These are phyloP conservation scores for Globisporangium canariense DNA, from an alignment of 352 stramenopile genomes.

Conservation along the genomic window DNA sequence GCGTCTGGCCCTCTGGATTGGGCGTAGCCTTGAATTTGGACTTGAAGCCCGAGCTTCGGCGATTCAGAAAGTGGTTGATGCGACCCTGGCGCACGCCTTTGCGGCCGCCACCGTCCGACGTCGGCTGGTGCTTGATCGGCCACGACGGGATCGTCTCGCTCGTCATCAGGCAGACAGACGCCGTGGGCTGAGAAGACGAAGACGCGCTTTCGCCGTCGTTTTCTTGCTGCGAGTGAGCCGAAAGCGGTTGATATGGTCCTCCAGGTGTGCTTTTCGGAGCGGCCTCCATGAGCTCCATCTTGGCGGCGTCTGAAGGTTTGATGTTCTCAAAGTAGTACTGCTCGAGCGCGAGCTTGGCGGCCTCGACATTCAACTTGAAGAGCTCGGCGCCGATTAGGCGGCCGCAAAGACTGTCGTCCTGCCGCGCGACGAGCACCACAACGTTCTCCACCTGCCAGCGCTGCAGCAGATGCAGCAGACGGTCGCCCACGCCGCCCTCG, in stretches of 20 bases:
- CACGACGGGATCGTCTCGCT: constrained; percentile 55
- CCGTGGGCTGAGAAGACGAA: not conserved
- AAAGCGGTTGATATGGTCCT: constrained; percentile 17
- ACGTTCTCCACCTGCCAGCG: constrained; percentile 80
- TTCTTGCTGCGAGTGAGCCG: not conserved
- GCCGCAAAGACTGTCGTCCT: constrained; percentile 62
- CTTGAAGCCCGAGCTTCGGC: constrained; percentile 6
- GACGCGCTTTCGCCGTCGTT: not conserved
- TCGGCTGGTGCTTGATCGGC: constrained; percentile 53
- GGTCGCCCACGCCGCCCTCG: constrained; percentile 56
- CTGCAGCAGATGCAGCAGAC: constrained; percentile 76
- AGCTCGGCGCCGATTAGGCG: constrained; percentile 60
- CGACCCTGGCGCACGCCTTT: constrained; percentile 54
- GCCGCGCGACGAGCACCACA: constrained; percentile 54
- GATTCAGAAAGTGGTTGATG: constrained; percentile 67
- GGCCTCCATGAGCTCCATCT: constrained; percentile 35
- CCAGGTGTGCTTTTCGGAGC: constrained; percentile 10
- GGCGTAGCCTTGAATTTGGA: not conserved
- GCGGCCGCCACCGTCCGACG: constrained; percentile 44
- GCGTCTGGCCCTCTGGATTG: constrained; percentile 2
- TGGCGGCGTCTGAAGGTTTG: constrained; percentile 41
- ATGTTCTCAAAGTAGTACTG: constrained; percentile 61
- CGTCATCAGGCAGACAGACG: constrained; percentile 47
- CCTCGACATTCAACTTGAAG: constrained; percentile 66
- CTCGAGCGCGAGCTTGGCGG: constrained; percentile 72